Base-by-base conservation (phyloP, 176 grass and related monocot genomes). In the Musa troglodytarum region DNA sequence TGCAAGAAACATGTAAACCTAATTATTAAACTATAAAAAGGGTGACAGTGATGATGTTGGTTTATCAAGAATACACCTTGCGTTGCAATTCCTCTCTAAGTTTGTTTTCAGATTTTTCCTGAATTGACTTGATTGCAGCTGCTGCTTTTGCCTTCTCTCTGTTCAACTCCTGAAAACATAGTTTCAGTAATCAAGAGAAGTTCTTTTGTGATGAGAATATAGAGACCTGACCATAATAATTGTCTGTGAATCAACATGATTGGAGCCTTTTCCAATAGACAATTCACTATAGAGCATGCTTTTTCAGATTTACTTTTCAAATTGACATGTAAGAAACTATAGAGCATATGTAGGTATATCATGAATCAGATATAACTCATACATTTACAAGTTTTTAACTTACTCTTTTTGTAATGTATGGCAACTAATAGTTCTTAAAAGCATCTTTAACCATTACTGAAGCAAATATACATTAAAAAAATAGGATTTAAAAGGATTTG, bases 131-230 rank as follows among this genome's bases (percentile, higher is more conserved):
- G 61, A 94, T 73, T 16, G 69, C 69, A 76, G 77, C 77, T 76
- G 83, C 78, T 78, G 77, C 72, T 85, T 86, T 99, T 65, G 74
- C 63, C 81, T 86, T 94, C 73, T 94, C 95, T 94, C 81, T 94
- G 80, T 87, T 89, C 71, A 94, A 81, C 79, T 99, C 95, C 95
- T 99, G 68, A 87, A 80, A 43, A 76, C 10, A 83, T 53, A 76
- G 56, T 16, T 43, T 83, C 28, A 55, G 11, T 51, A 83, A 63
- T 43, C 74, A 79, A 75, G 80, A 75, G 25, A 79, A 82, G 25
- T 26, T 52, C 20, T 50, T 68, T 50, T 77, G 11, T 26, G 49
- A 24, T 52, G 61, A 52, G 17, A 65, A 51, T 34, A 14, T 28
- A 57, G 19, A 54, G 17, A 75, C 49, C 24, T 17, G 8, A 74